Conservation (phyloP, 257 asterid genomes). For the Solanum boliviense region DNA sequence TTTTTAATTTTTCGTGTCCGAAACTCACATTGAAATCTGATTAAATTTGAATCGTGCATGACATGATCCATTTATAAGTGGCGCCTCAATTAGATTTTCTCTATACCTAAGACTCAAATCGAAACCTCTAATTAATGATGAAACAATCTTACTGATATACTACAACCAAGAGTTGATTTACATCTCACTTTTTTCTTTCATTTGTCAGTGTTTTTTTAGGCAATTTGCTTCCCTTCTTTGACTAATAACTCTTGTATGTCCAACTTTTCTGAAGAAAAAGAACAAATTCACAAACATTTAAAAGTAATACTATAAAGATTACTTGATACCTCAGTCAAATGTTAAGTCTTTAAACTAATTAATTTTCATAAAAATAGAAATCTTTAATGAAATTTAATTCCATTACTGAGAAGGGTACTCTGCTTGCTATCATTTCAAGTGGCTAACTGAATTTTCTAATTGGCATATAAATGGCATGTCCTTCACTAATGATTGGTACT, state of each 20-base stretch:
- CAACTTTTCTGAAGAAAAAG: not conserved
- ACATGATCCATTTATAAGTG: rapidly evolving
- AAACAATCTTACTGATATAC: too few relatives aligned
- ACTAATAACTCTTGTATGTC: not conserved
- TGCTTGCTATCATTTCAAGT: not conserved
- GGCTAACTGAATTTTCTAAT: not conserved
- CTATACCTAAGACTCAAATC: rapidly evolving
- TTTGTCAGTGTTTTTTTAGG: not conserved
- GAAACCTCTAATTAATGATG: too few relatives aligned
- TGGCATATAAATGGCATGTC: not conserved
- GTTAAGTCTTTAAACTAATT: not conserved
- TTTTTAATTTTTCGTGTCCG: rapidly evolving
- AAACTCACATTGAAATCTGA: rapidly evolving
- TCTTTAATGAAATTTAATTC: not conserved
- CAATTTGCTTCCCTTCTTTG: not conserved
- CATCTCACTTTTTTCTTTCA: not conserved
- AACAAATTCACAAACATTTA: not conserved
- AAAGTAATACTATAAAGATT: not conserved
- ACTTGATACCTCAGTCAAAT: not conserved
- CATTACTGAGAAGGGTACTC: not conserved
- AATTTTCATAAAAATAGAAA: not conserved
- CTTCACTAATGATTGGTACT: not conserved
- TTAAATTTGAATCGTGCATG: too few relatives aligned
- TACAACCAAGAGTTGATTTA: not conserved
- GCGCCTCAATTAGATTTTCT: rapidly evolving